Conservation (phyloP, 768 basidiomycete species). For the Lentinula sp. region DNA sequence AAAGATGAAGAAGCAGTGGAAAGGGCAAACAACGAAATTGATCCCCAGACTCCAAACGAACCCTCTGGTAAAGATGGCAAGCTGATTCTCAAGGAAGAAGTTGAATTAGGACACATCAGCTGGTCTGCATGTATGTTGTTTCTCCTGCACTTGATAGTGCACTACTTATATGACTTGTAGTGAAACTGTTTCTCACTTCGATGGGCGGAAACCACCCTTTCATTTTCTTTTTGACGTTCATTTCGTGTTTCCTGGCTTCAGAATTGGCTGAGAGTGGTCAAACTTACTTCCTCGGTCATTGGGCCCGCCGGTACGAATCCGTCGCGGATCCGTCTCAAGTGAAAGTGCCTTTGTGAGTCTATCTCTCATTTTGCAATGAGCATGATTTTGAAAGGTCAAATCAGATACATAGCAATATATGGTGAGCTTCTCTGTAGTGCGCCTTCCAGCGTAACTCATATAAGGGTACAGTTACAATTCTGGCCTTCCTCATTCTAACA, state of each 20-base stretch:
- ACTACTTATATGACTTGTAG: constrained; percentile 9
- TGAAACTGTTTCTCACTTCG: constrained; percentile 22
- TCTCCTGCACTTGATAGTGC: background rate
- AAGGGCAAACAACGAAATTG: constrained; percentile 4
- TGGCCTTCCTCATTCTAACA: background rate
- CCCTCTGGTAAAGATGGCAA: constrained; percentile 24
- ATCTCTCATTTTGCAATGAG: background rate
- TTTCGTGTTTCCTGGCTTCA: background rate
- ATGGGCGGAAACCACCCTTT: constrained; percentile 16
- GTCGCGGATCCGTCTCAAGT: constrained; percentile 19
- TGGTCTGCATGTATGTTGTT: constrained; percentile 23
- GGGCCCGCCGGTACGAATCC: constrained; percentile 26
- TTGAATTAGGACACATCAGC: constrained; percentile 27
- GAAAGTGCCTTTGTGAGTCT: constrained; percentile 21
- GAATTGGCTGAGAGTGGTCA: constrained; percentile 8
- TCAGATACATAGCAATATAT: constrained; percentile 3
- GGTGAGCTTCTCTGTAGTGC: background rate
- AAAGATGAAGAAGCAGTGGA: constrained; percentile 8
- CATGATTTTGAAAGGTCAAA: no score
- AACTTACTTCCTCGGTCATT: constrained; percentile 29
- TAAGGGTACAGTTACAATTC: background rate
- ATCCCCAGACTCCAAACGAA: constrained; percentile 9
- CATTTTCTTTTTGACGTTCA: constrained; percentile 21
- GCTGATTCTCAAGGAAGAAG: constrained; percentile 33
- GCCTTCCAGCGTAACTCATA: background rate